These are phyloP conservation scores for Penicillium dipodomyicola DNA, from an alignment of 495 filamentous ascomycete species.

Conservation along the genomic window DNA sequence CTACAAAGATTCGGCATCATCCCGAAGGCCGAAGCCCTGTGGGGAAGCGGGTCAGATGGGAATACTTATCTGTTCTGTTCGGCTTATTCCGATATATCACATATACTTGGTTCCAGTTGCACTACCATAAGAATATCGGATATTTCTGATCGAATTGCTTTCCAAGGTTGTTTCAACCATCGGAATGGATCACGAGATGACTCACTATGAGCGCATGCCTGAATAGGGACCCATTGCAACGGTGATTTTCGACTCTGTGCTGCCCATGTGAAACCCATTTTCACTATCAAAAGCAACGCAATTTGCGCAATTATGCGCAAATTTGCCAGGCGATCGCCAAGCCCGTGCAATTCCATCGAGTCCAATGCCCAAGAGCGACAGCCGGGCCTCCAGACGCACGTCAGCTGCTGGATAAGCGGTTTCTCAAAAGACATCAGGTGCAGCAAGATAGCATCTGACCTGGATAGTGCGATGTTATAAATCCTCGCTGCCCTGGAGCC, in stretches of 20 bases:
- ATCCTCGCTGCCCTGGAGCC: background rate
- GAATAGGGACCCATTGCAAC: background rate
- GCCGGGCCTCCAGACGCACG: background rate
- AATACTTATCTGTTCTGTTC: background rate
- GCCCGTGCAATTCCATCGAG: background rate
- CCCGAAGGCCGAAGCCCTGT: background rate
- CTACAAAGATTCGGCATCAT: background rate
- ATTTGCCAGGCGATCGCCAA: background rate
- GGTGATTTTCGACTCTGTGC: background rate
- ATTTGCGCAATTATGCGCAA: constrained; percentile 1
- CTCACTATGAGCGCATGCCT: background rate
- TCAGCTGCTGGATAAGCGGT: background rate
- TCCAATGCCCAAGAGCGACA: background rate
- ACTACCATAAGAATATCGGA: background rate
- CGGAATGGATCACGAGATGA: background rate
- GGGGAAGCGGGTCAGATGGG: background rate
- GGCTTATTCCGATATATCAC: background rate
- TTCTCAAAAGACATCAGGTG: background rate
- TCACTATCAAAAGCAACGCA: background rate
- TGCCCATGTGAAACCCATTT: background rate
- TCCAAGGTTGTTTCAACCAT: background rate
- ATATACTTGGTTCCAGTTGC: background rate
- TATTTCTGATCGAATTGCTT: background rate
- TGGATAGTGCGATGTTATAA: background rate
- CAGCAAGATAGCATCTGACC: background rate